Base-by-base conservation (phyloP, 2,329 filamentous ascomycete genomes). In the Sporothrix luriei region DNA sequence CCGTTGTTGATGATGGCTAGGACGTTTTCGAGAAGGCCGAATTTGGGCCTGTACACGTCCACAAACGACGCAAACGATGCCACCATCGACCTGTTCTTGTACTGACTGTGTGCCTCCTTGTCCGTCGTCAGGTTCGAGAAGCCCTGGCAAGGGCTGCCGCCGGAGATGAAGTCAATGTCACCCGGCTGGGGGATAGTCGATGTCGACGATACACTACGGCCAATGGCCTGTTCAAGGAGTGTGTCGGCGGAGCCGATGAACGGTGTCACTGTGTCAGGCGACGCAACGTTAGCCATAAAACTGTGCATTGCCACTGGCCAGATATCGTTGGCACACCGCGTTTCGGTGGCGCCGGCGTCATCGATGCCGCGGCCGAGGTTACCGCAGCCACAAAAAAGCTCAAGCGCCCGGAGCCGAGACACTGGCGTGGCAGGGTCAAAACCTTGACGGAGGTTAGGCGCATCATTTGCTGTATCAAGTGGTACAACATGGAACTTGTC, bases 1-100 rank as follows among this genome's bases (percentile, higher is more conserved):
- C 64, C 51, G 3, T 26, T 68, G 7, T 21, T 33, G 46, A 70
- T 48, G 79, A 94, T 92, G 0, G 80, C 82, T 0, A 86, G 79
- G 0, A 96, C 92, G 73, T 96, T 96, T 77, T 96, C 92, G 0
- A 96, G 82, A 0, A 94, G 73, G 0, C 88, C 90, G 75, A 91
- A 94, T n/a, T 86, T 83, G 0, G 92, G 92, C 0, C 89, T 85
- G 73, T 92, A 93, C 0, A 92, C 79, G 72, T 96, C 92, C 1
- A 94, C 82, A 71, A 85, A 92, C 0, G 91, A 88, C 0, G 88
- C 89, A 49, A 94, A 92, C 0, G 91, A 91, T 0, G 91, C 91
- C 0, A 95, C 85, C 40, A 95, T 85, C 0, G 91, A 94, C 46
- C 90, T 90, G 75, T 95, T 93, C 70, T 87, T 87, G 6, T 88